Evolutionary conservation across 148 eudicot genomes (phyloP).

Genomic region (Silene uniflora): DNA sequence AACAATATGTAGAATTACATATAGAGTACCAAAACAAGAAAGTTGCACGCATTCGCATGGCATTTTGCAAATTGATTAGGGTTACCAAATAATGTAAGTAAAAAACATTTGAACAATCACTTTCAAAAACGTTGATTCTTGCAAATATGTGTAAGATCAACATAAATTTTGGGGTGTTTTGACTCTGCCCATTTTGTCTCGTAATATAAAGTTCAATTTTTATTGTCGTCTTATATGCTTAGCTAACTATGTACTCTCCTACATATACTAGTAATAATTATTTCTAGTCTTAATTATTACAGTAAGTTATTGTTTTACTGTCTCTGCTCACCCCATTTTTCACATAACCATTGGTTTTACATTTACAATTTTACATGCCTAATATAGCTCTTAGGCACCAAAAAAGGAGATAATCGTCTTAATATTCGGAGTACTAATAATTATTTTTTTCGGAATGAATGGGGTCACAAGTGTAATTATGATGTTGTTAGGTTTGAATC

Average conservation of each 20-base stretch:
- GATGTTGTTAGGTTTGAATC: no score
- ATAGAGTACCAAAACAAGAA: neutral
- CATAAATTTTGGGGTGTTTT: slow-evolving; percentile 27
- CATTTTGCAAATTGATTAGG: neutral
- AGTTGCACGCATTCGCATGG: slow-evolving; percentile 12
- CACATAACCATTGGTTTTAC: no score
- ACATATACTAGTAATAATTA: no score
- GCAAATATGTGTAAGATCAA: slow-evolving; percentile 16
- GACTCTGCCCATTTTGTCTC: slow-evolving; percentile 21
- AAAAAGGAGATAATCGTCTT: no score
- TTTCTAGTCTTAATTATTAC: neutral
- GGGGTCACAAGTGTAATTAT: no score
- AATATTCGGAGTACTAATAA: no score
- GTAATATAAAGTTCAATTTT: neutral
- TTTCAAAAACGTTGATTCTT: slow-evolving; percentile 22
- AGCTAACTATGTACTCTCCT: slow-evolving; percentile 7
- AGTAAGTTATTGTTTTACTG: no score
- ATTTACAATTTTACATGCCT: no score
- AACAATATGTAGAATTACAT: no score
- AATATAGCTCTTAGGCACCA: no score
- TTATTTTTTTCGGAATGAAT: no score
- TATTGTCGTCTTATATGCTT: slow-evolving; percentile 5
- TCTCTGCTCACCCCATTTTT: no score
- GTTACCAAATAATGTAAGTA: neutral
- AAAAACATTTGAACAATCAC: slow-evolving; percentile 28